These are phyloP conservation scores for Ambispora gerdemannii DNA, from an alignment of 192 early-diverging fungal species.

Conservation along the genomic window DNA sequence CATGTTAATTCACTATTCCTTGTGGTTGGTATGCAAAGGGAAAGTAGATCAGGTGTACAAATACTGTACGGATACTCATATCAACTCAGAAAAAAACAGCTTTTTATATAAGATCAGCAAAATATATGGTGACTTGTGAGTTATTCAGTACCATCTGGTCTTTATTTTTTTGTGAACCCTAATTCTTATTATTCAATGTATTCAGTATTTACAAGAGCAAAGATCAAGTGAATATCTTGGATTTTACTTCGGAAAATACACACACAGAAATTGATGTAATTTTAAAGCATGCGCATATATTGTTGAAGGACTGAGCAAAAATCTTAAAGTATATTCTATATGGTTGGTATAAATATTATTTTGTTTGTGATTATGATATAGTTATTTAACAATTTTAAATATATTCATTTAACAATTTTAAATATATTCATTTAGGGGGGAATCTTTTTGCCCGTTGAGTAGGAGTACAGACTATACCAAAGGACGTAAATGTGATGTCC, in stretches of 20 bases:
- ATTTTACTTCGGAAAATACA: slow-evolving; percentile 16
- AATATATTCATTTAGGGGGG: neutral
- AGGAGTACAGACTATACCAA: slow-evolving; percentile 26
- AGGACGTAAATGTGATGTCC: slow-evolving; percentile 26
- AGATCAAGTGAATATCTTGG: neutral
- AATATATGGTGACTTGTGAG: slow-evolving; percentile 32
- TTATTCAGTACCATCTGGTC: slow-evolving; percentile 17
- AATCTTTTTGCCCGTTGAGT: slow-evolving; percentile 26
- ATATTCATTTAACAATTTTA: slow-evolving; percentile 24
- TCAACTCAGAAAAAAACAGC: slow-evolving; percentile 26
- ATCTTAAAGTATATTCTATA: slow-evolving; percentile 22
- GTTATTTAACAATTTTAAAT: too few relatives aligned
- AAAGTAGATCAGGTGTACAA: slow-evolving; percentile 5
- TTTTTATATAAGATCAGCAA: slow-evolving; percentile 27
- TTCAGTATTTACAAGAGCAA: slow-evolving; percentile 23
- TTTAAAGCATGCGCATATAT: slow-evolving; percentile 29
- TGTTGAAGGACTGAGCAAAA: slow-evolving; percentile 20
- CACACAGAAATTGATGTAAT: slow-evolving; percentile 32
- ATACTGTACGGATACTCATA: slow-evolving; percentile 13
- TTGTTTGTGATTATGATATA: slow-evolving; percentile 1
- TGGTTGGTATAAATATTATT: slow-evolving; percentile 29
- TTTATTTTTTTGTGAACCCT: slow-evolving; percentile 16
- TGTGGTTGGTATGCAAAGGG: slow-evolving; percentile 14
- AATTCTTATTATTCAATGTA: too few relatives aligned
- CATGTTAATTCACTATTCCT: slow-evolving; percentile 25